Base-by-base conservation (phyloP, 306 rosid genomes). In the Castanopsis chinensis region DNA sequence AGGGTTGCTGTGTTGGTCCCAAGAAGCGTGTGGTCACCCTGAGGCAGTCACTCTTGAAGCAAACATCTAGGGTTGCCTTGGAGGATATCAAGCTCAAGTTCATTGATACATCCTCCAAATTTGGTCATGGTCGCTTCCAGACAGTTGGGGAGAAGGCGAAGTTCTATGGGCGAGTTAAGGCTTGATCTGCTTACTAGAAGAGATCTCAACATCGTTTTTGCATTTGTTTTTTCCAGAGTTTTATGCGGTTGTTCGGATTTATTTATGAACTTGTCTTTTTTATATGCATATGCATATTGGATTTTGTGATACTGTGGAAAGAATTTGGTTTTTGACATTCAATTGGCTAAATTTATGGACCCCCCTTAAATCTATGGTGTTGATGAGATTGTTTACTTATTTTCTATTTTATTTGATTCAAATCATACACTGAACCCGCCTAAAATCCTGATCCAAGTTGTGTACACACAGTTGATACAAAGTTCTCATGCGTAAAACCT, bases 41-140 rank as follows among this genome's bases (percentile, higher is more conserved):
- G 70, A 86, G 97, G 37, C 97, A 93, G 81, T 86, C 96, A 9
- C 83, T 93, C 0, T 72, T 89, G 68, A 93, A 91, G 83, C 94
- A 91, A 78, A 93, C 94, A 3, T 93, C 96, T 5, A 88, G 94
- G 23, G 74, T 88, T 61, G 91, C 97, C 53, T 64, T 88, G 67
- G 97, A 91, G 69, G 94, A 91, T 32, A 89, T 91, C 77, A 89
- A 87, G 49, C 80, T 89, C 64, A 92, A 91, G 88, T 92, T 92
- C 80, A 87, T 92, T 1, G 97, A 91, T 76, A 88, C 97, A 6
- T 91, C 96, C 0, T 93, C 97, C 41, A 91, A 93, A 60, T 91
- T 89, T 64, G 97, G 96, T n/a, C 97, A 93, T 70, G 97, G 96
- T 3, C 92, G 92, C 69, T 93, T 93, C 88, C 96, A 93, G 86